Percentiles rank a stretch among this genome's conserved stretches.
Evolutionary conservation across 139 green algal genomes (phyloP).

Genomic region (Ulvella scutata): DNA sequence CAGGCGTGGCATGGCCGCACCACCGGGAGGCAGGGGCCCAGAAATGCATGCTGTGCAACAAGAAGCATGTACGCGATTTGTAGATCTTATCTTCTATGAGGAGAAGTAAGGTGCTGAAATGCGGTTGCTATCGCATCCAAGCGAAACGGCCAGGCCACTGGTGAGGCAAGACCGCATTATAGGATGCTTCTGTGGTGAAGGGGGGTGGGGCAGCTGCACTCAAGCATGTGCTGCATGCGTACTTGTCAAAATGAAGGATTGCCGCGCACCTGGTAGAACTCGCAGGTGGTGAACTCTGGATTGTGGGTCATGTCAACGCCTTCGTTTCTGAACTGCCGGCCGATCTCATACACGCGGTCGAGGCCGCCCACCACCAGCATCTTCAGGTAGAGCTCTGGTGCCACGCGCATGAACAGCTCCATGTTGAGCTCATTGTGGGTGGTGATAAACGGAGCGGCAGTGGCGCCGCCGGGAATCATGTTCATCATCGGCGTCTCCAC

Average conservation of each 20-base stretch:
- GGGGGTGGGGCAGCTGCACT: background rate
- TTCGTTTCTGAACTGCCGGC: slow-evolving; percentile 84
- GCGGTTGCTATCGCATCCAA: background rate
- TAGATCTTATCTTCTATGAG: background rate
- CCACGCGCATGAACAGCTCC: slow-evolving; percentile 95
- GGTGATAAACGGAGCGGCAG: slow-evolving; percentile 89
- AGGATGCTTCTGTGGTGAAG: background rate
- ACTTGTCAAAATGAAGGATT: no score
- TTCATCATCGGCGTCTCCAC: slow-evolving; percentile 95
- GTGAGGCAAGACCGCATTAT: slow-evolving; percentile 5
- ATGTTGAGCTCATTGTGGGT: slow-evolving; percentile 99
- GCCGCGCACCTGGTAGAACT: slow-evolving; percentile 80
- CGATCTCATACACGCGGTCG: slow-evolving; percentile 89
- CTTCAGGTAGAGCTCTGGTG: slow-evolving; percentile 98
- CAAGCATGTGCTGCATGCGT: no score
- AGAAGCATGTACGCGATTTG: background rate
- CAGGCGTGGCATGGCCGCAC: background rate
- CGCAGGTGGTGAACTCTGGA: slow-evolving; percentile 98
- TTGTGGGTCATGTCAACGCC: slow-evolving; percentile 99
- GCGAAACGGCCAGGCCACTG: background rate
- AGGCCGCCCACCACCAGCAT: slow-evolving; percentile 93
- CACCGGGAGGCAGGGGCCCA: no score
- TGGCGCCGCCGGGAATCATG: slow-evolving; percentile 86
- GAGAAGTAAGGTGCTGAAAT: background rate
- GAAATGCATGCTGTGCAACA: background rate